Percentiles rank a stretch among this genome's conserved stretches.
Evolutionary conservation across 495 filamentous ascomycete genomes (phyloP).

Genomic region (Staphylotrichum longicolle): DNA sequence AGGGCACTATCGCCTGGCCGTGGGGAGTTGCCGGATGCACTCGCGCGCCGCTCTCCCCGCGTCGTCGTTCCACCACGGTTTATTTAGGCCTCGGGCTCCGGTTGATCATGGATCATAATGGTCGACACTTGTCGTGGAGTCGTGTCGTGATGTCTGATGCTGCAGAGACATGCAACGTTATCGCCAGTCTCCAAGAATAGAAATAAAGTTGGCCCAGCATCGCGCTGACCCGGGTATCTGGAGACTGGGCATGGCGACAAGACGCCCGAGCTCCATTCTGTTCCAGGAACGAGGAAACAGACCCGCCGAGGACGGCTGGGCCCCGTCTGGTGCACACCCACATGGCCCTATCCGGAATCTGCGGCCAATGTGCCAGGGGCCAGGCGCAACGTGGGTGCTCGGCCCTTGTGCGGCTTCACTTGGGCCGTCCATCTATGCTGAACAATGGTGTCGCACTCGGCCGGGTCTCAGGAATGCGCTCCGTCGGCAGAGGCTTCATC

Average conservation of each 20-base stretch:
- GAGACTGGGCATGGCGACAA: slow-evolving; percentile 14
- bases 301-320: slow-evolving; percentile 11
- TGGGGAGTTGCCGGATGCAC: not conserved
- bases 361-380: slow-evolving; percentile 5
- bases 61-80: not conserved
- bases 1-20: not conserved
- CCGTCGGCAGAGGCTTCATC: not conserved
- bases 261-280: slow-evolving; percentile 5
- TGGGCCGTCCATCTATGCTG: not conserved
- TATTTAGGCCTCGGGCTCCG: not conserved
- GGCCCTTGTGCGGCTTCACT: slow-evolving; percentile 11
- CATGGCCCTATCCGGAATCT: slow-evolving; percentile 2
- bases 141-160: not conserved
- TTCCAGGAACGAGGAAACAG: slow-evolving; percentile 25
- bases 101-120: not conserved
- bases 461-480: not conserved
- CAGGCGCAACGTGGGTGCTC: slow-evolving; percentile 5
- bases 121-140: slow-evolving; percentile 7
- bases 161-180: not conserved
- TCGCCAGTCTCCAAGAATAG: slow-evolving; percentile 26
- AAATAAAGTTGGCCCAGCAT: slow-evolving; percentile 24
- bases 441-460: not conserved
- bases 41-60: not conserved
- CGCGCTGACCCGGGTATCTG: slow-evolving; percentile 25
- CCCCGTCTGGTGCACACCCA: not conserved